phyloP scores from a whole-genome alignment of 345 rosid species.

The Lepidium aucheri region DNA sequence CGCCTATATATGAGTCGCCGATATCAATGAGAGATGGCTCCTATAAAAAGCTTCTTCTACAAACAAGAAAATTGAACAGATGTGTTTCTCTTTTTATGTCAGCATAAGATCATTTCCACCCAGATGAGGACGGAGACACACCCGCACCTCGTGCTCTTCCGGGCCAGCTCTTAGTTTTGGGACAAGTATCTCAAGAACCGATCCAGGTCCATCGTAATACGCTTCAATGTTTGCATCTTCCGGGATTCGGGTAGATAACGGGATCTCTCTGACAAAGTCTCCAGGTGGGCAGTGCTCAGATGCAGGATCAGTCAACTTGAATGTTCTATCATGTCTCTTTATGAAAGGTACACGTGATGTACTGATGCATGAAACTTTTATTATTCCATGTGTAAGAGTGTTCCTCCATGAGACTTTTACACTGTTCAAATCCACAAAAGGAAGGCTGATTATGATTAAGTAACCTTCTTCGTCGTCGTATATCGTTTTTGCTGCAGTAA shows the following conservation, averaged over 20 bases:
- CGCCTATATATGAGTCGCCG: conserved; percentile 1
- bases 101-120: conserved; percentile 69
- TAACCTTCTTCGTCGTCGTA: conserved; percentile 80
- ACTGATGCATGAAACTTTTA: conserved; percentile 83
- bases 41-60: conserved; percentile 14
- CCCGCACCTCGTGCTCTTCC: conserved; percentile 96
- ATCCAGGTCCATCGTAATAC: conserved; percentile 77
- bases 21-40: conserved; percentile 17
- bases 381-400: conserved; percentile 65
- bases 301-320: conserved; percentile 83
- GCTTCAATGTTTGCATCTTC: conserved; percentile 94
- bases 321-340: conserved; percentile 80
- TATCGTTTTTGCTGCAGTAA: conserved; percentile 89
- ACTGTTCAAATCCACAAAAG: conserved; percentile 84
- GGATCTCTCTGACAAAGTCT: conserved; percentile 86
- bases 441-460: conserved; percentile 79
- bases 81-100: conserved; percentile 37
- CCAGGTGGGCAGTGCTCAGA: conserved; percentile 99
- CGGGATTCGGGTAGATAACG: conserved; percentile 75
- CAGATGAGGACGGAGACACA: conserved; percentile 78
- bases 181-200: conserved; percentile 88
- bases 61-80: not conserved
- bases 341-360: conserved; percentile 68
- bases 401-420: conserved; percentile 98
- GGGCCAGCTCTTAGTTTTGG: conserved; percentile 77